Evolutionary conservation across 139 green algal genomes (phyloP), one percentile per base, ranked within the genome.

Genomic region (Haematococcus lacustris): DNA sequence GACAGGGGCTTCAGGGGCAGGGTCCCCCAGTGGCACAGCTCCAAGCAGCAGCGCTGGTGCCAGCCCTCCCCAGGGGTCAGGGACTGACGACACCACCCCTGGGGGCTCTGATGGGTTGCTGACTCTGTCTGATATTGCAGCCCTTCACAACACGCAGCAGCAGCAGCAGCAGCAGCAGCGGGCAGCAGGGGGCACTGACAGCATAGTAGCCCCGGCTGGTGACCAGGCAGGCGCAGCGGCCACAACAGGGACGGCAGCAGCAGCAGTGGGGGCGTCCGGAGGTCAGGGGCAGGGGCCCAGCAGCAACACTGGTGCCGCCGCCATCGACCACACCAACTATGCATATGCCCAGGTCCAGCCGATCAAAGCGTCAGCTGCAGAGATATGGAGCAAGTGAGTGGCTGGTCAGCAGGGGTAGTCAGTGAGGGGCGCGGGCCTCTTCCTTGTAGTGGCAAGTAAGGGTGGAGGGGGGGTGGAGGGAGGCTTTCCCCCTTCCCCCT

Each of bases 301-400:
- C 53, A 63, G 53, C 53, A 63, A n/a, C 17, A 57, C 47, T 21
- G 17, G 17, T 57, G 17, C 53, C 32, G 53, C 7, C 32, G 53
- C 17, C 9, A 28, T 28, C 7, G 53, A 53, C 66, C 66, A 71
- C 34, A 34, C 39, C 5, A 34, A 6, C 66, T 71, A 71, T 25
- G 38, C 38, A 3, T 37, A 50, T 32, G 28, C 67, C 28, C 75
- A 72, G 53, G 38, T 25, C 25, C n/a, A 9, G 23, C 34, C 38
- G 17, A 50, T 47, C 23, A 33, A 23, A 26, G 35, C 38, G 9
- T 39, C 51, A 25, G 39, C 59, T 41, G 71, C 76, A 30, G 66
- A 63, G 30, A 65, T 39, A 32, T 83, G 77, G 77, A 39, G 33
- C 28, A 71, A 41, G 32, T 82, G 50, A 28, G 63, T 69, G 68